phyloP scores from a whole-genome alignment of 2,329 filamentous ascomycete genomes.

The Eutypella sp. region DNA sequence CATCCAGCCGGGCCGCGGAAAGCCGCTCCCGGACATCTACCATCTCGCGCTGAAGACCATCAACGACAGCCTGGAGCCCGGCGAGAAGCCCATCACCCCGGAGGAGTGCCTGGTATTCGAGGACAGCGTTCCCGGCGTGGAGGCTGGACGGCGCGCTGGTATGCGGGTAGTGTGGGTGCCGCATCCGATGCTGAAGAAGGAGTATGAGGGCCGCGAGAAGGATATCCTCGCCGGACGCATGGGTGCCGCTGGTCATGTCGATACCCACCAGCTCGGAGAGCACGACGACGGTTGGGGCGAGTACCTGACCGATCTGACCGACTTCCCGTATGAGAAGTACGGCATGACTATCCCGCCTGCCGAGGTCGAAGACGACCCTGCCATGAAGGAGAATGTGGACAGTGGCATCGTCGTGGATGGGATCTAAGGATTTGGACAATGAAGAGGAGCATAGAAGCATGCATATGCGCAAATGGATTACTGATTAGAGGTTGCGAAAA shows the following conservation, averaged over 20 bases:
- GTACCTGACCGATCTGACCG: slow-evolving; percentile 43
- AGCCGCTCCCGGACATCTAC: slow-evolving; percentile 94
- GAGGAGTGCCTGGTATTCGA: slow-evolving; percentile 96
- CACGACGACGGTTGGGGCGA: slow-evolving; percentile 58
- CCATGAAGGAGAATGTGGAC: slow-evolving; percentile 36
- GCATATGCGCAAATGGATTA: too few species aligned
- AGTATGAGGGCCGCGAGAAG: slow-evolving; percentile 71
- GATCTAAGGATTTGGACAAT: not conserved
- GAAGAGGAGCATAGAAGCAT: not conserved
- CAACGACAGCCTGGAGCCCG: slow-evolving; percentile 64
- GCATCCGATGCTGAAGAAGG: slow-evolving; percentile 69
- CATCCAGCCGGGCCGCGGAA: slow-evolving; percentile 75
- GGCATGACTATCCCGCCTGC: slow-evolving; percentile 47
- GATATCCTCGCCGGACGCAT: slow-evolving; percentile 80
- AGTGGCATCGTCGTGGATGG: slow-evolving; percentile 17
- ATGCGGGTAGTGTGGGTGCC: slow-evolving; percentile 96
- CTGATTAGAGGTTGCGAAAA: too few species aligned
- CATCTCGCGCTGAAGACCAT: slow-evolving; percentile 78
- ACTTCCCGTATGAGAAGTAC: slow-evolving; percentile 56
- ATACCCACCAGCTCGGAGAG: slow-evolving; percentile 52
- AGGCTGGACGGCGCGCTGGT: slow-evolving; percentile 82
- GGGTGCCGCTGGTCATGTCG: slow-evolving; percentile 57
- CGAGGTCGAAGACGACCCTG: slow-evolving; percentile 37
- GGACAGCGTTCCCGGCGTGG: slow-evolving; percentile 88
- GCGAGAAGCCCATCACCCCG: slow-evolving; percentile 62